Conservation (phyloP, 2,329 filamentous ascomycete species). For the Aulographum hederae region DNA sequence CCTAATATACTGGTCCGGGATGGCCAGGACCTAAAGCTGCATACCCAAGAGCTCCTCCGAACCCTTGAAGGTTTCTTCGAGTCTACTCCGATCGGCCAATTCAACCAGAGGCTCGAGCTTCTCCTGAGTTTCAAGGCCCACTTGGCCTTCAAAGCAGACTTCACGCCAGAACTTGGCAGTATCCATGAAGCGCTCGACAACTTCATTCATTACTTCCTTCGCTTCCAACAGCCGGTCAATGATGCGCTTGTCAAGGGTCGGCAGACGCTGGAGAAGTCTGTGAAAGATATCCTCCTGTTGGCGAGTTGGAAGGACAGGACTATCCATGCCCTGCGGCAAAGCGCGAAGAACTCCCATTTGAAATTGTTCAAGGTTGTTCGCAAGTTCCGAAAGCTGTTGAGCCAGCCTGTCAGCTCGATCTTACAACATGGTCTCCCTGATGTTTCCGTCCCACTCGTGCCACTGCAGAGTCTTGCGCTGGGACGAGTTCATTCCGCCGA, state of each 20-base stretch:
- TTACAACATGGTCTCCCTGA: slow-evolving; percentile 8
- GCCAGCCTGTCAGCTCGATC: slow-evolving; percentile 53
- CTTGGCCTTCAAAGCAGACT: slow-evolving; percentile 33
- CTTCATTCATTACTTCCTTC: slow-evolving; percentile 56
- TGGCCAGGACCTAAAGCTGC: slow-evolving; percentile 38
- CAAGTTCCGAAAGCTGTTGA: slow-evolving; percentile 69
- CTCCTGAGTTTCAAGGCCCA: slow-evolving; percentile 45
- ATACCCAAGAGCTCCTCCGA: slow-evolving; percentile 51
- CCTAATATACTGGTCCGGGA: slow-evolving; percentile 47
- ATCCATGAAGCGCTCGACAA: slow-evolving; percentile 53
- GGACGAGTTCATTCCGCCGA: slow-evolving; percentile 7
- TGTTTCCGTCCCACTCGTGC: neutral
- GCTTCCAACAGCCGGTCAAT: slow-evolving; percentile 48
- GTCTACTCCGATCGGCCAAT: slow-evolving; percentile 67
- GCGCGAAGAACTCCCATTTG: slow-evolving; percentile 73
- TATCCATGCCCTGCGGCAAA: slow-evolving; percentile 73
- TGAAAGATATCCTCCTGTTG: slow-evolving; percentile 82
- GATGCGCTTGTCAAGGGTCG: slow-evolving; percentile 52
- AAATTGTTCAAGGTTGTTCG: slow-evolving; percentile 83
- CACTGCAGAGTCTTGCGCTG: slow-evolving; percentile 5
- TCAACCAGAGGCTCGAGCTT: slow-evolving; percentile 50
- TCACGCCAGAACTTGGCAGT: slow-evolving; percentile 29
- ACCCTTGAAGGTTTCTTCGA: slow-evolving; percentile 66
- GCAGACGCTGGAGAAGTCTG: slow-evolving; percentile 64
- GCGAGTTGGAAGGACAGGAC: slow-evolving; percentile 98